Conservation (phyloP, 2,329 filamentous ascomycete species). For the Biscogniauxia marginata region DNA sequence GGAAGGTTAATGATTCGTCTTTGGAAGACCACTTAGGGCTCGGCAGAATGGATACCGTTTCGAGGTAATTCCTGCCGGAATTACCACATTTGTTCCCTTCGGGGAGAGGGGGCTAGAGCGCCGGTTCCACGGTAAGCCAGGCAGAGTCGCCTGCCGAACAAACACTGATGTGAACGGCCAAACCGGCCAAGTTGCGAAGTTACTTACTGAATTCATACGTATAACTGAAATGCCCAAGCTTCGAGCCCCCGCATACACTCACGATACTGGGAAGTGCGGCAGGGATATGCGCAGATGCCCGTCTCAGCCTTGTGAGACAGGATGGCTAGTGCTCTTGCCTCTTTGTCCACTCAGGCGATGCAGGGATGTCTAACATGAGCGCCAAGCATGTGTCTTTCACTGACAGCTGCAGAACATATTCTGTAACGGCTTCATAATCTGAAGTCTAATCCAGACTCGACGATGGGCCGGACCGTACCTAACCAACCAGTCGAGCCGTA, state of each 20-base stretch:
- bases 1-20: neutral
- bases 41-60: neutral
- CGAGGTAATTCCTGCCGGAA: neutral
- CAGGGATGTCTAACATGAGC: slow-evolving; percentile 19
- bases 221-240: slow-evolving; percentile 2
- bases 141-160: neutral
- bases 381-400: slow-evolving; percentile 15
- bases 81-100: neutral
- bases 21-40: neutral
- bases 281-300: slow-evolving; percentile 16
- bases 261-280: slow-evolving; percentile 6
- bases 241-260: slow-evolving; percentile 13
- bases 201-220: neutral
- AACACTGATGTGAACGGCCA: neutral
- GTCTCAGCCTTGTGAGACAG: slow-evolving; percentile 31
- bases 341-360: slow-evolving; percentile 11
- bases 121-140: neutral
- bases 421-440: slow-evolving; percentile 15
- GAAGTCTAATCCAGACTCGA: slow-evolving; percentile 15
- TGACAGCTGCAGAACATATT: slow-evolving; percentile 22
- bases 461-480: slow-evolving; percentile 22
- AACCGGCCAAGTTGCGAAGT: neutral
- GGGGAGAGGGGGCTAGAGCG: neutral
- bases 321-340: neutral
- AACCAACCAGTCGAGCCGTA: slow-evolving; percentile 11